phyloP scores from a whole-genome alignment of 495 filamentous ascomycete species.

The Cladorrhinum samala region DNA sequence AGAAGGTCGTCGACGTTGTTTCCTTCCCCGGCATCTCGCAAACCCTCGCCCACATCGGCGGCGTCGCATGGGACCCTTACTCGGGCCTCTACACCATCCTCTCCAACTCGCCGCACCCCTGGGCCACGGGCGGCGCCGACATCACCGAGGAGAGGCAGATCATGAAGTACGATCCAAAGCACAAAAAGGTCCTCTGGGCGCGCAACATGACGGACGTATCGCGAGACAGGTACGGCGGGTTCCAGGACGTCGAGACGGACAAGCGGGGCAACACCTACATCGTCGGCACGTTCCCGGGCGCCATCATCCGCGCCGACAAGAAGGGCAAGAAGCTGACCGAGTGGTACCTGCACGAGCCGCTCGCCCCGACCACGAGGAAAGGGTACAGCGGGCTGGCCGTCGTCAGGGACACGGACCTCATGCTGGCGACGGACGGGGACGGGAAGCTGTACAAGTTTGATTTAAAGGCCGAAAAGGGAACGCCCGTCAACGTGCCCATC shows the following conservation, averaged over 20 bases:
- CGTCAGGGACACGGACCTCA: constrained; percentile 16
- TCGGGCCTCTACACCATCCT: constrained; percentile 27
- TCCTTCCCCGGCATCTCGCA: constrained; percentile 24
- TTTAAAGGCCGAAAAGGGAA: constrained; percentile 16
- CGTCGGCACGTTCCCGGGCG: constrained; percentile 28
- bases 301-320: constrained; percentile 21
- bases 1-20: constrained; percentile 18
- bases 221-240: constrained; percentile 24
- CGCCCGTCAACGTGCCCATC: constrained; percentile 20
- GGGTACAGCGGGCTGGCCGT: constrained; percentile 29
- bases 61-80: constrained; percentile 30
- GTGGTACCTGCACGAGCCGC: constrained; percentile 23
- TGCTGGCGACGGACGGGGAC: constrained; percentile 25
- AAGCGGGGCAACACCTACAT: constrained; percentile 28
- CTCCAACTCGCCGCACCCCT: constrained; percentile 21
- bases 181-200: constrained; percentile 20
- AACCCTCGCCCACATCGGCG: constrained; percentile 28
- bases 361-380: constrained; percentile 13
- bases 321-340: constrained; percentile 19
- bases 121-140: constrained; percentile 24
- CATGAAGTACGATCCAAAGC: constrained; percentile 16
- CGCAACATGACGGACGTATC: constrained; percentile 23
- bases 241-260: constrained; percentile 31
- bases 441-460: constrained; percentile 30
- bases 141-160: constrained; percentile 26